phyloP scores from a whole-genome alignment of 352 stramenopile genomes.

The Phytopythium oedochilum region DNA sequence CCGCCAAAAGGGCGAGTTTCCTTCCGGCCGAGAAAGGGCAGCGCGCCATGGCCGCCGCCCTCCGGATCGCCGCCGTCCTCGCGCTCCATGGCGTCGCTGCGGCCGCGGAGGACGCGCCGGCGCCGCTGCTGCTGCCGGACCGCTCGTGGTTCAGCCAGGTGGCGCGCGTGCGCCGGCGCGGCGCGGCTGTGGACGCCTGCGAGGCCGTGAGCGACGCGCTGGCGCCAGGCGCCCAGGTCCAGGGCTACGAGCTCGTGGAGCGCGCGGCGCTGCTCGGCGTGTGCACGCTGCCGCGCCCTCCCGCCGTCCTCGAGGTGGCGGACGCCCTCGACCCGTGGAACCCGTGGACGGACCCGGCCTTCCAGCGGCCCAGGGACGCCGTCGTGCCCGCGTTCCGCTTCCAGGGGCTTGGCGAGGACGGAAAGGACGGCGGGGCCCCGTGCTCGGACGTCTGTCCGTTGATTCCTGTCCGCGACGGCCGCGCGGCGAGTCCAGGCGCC shows the following conservation, averaged over 20 bases:
- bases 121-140: constrained; percentile 35
- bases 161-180: constrained; percentile 21
- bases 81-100: constrained; percentile 4
- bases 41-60: background rate
- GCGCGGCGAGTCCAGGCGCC: background rate
- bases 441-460: background rate
- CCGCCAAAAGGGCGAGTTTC: too few relatives aligned
- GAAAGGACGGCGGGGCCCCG: background rate
- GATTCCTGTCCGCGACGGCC: background rate
- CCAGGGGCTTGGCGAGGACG: background rate
- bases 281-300: constrained; percentile 34
- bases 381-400: background rate
- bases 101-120: constrained; percentile 4
- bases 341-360: too few relatives aligned
- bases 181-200: constrained; percentile 13
- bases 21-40: background rate
- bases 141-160: constrained; percentile 47
- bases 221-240: constrained; percentile 32
- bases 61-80: constrained; percentile 2
- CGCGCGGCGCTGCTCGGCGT: constrained; percentile 55
- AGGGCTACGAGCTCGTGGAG: constrained; percentile 73
- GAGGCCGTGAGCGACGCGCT: constrained; percentile 27
- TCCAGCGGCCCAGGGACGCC: constrained; percentile 7
- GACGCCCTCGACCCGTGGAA: background rate
- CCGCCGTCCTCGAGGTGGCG: constrained; percentile 12